Evolutionary conservation across 768 basidiomycete species (phyloP).

Genomic region (Antrodiella citrinella): DNA sequence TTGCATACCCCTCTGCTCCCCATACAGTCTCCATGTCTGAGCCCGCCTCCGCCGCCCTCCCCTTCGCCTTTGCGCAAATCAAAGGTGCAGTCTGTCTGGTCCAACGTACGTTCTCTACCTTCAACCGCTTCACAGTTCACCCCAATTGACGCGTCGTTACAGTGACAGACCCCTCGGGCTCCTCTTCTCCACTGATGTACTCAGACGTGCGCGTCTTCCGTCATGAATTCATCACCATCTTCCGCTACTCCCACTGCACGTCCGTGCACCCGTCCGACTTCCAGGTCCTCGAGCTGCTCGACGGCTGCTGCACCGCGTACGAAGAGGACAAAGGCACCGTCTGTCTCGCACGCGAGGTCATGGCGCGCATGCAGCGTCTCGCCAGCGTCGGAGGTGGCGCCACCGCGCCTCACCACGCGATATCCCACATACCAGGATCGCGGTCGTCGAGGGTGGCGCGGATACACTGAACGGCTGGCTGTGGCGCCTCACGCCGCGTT

Average conservation of each 20-base stretch:
- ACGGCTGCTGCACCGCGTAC: conserved; percentile 20
- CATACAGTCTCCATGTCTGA: not conserved
- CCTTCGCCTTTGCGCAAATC: conserved; percentile 21
- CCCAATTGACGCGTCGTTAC: not conserved
- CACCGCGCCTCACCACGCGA: not conserved
- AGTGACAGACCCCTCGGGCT: conserved; percentile 2
- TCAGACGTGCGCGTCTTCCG: conserved; percentile 26
- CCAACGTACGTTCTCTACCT: conserved; percentile 16
- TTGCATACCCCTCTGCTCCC: not conserved
- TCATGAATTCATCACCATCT: conserved; percentile 32
- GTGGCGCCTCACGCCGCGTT: no score
- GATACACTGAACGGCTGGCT: no score
- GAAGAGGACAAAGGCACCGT: conserved; percentile 29
- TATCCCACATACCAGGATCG: not conserved
- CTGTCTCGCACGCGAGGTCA: conserved; percentile 26
- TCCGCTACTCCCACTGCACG: conserved; percentile 28
- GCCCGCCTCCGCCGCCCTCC: not conserved
- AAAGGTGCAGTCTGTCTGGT: conserved; percentile 21
- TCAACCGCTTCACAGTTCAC: not conserved
- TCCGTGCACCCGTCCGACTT: conserved; percentile 28
- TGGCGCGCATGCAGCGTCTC: conserved; percentile 24
- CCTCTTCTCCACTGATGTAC: conserved; percentile 21
- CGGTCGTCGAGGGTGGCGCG: not conserved
- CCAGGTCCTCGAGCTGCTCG: conserved; percentile 26
- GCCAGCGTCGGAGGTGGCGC: conserved; percentile 4